phyloP scores from a whole-genome alignment of 2,329 filamentous ascomycete species.

The Colletotrichum destructivum region DNA sequence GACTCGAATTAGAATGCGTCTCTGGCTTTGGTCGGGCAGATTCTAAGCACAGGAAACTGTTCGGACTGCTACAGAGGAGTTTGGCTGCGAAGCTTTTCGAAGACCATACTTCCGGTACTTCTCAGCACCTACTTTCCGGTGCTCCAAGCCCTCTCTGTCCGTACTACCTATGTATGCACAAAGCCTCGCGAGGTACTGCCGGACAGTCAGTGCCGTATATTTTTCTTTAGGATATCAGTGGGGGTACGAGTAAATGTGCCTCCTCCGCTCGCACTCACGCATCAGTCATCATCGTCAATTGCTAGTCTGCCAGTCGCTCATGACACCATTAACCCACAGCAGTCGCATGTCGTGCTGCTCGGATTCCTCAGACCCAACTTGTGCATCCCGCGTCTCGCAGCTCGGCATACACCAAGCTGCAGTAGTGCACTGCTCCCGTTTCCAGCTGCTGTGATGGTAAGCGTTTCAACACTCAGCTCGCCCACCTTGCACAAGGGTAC shows the following conservation, averaged over 20 bases:
- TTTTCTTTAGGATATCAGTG: too few species aligned
- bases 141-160: too few species aligned
- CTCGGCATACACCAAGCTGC: neutral
- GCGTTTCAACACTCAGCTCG: neutral
- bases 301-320: neutral
- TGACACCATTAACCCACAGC: slow-evolving; percentile 2
- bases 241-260: too few species aligned
- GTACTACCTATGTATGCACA: too few species aligned
- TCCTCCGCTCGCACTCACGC: too few species aligned
- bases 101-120: neutral
- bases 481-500: too few species aligned
- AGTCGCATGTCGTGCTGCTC: neutral
- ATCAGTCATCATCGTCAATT: neutral
- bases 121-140: neutral
- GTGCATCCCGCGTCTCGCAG: neutral
- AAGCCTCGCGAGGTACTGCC: too few species aligned
- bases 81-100: too few species aligned
- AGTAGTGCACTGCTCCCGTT: neutral
- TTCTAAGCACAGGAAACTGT: too few species aligned
- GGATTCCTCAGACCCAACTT: slow-evolving; percentile 17
- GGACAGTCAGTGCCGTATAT: too few species aligned
- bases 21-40: neutral
- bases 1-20: too few species aligned
- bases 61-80: too few species aligned
- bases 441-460: neutral